These are phyloP conservation scores for Mycosarcoma maydis DNA, from an alignment of 1,284 basidiomycete species.

Conservation along the genomic window DNA sequence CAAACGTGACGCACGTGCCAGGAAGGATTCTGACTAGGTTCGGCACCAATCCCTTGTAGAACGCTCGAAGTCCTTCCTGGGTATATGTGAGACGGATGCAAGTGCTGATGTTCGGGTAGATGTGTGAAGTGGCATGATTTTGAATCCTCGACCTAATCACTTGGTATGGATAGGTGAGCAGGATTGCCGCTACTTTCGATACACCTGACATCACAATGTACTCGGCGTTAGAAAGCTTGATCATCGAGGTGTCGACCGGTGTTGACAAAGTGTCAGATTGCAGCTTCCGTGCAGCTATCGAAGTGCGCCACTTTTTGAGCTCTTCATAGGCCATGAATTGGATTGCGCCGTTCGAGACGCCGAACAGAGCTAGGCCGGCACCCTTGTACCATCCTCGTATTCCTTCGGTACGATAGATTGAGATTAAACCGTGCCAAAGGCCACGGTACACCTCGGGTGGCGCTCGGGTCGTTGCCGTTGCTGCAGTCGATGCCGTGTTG, in stretches of 20 bases:
- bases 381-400: conserved; percentile 84
- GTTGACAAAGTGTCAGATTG: neutral
- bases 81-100: conserved; percentile 83
- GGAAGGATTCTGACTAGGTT: conserved; percentile 95
- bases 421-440: conserved; percentile 52
- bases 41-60: conserved; percentile 95
- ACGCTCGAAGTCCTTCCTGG: conserved; percentile 82
- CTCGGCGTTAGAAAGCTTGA: conserved; percentile 75
- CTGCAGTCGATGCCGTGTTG: conserved; percentile 5
- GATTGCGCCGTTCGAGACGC: conserved; percentile 92
- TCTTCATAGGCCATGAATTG: conserved; percentile 98
- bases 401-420: conserved; percentile 72
- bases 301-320: conserved; percentile 83
- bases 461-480: neutral
- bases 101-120: conserved; percentile 81
- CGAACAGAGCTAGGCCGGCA: conserved; percentile 86
- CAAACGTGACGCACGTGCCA: conserved; percentile 97
- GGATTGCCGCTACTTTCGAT: conserved; percentile 86
- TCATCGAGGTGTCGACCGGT: conserved; percentile 20
- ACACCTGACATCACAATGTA: conserved; percentile 92
- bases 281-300: conserved; percentile 23
- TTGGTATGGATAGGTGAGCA: conserved; percentile 94
- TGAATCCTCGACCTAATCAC: conserved; percentile 94
- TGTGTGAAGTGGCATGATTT: conserved; percentile 68
- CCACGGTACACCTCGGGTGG: conserved; percentile 52